phyloP scores from a whole-genome alignment of 768 basidiomycete genomes.

The Pleurotus salmoneostramineus region DNA sequence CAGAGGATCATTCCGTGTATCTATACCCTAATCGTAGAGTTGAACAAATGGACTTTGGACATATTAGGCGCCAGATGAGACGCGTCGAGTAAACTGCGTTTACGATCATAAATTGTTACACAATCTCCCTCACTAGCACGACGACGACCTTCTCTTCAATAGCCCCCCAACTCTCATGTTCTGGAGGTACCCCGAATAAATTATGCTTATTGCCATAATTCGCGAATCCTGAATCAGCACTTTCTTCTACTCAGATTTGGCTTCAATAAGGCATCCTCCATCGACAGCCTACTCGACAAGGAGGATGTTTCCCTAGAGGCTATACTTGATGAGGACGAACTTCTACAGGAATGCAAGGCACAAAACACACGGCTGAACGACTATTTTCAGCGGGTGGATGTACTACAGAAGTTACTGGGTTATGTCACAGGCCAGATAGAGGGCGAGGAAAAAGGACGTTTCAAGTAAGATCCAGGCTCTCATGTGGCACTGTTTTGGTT shows the following conservation, averaged over 20 bases:
- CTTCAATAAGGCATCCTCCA: slow-evolving; percentile 83
- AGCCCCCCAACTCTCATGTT: slow-evolving; percentile 33
- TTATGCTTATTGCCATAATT: slow-evolving; percentile 5
- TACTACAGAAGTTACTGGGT: slow-evolving; percentile 73
- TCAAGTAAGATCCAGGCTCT: slow-evolving; percentile 59
- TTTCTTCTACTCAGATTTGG: slow-evolving; percentile 65
- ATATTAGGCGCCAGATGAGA: slow-evolving; percentile 3
- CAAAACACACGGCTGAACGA: slow-evolving; percentile 89
- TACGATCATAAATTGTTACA: slow-evolving; percentile 4
- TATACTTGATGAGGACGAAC: slow-evolving; percentile 89
- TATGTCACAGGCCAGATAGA: slow-evolving; percentile 89
- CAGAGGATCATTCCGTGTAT: background rate
- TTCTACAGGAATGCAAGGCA: slow-evolving; percentile 92
- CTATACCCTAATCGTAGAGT: slow-evolving; percentile 5
- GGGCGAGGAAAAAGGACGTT: slow-evolving; percentile 69
- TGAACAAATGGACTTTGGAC: background rate
- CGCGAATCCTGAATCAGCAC: slow-evolving; percentile 16
- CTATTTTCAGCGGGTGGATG: slow-evolving; percentile 80
- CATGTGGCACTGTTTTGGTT: no score
- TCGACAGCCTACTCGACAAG: slow-evolving; percentile 88
- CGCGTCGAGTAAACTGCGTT: slow-evolving; percentile 6
- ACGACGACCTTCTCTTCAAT: background rate
- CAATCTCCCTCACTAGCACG: background rate
- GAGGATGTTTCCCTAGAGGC: slow-evolving; percentile 88
- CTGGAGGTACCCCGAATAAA: slow-evolving; percentile 42